Evolutionary conservation across 257 asterid species (phyloP).

Genomic region (Cordia subcordata): DNA sequence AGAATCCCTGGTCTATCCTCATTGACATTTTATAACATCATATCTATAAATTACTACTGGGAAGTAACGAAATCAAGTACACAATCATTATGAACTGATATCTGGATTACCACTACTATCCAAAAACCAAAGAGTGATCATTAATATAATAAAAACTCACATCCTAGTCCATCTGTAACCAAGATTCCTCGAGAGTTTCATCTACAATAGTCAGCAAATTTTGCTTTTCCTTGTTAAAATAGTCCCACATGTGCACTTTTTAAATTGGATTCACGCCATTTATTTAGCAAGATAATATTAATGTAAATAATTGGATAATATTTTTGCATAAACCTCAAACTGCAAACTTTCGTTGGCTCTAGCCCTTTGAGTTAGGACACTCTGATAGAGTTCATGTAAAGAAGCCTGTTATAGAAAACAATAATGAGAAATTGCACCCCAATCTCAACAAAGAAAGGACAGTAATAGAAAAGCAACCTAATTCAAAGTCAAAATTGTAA

Average conservation of each 20-base stretch:
- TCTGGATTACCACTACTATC: slow-evolving; percentile 5
- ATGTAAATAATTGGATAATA: slow-evolving; percentile 2
- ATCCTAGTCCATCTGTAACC: slow-evolving; percentile 85
- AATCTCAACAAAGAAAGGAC: too few species aligned
- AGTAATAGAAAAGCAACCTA: too few species aligned
- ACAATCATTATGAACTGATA: too few species aligned
- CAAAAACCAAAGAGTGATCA: slow-evolving; percentile 1
- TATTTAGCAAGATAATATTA: slow-evolving; percentile 1
- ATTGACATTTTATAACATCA: too few species aligned
- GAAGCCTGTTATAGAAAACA: slow-evolving; percentile 63
- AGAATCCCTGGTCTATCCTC: too few species aligned
- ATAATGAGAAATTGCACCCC: too few species aligned
- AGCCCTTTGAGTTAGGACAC: slow-evolving; percentile 65
- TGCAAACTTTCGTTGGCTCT: slow-evolving; percentile 56
- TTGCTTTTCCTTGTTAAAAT: slow-evolving; percentile 61
- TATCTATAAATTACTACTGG: too few species aligned
- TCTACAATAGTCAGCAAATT: slow-evolving; percentile 37
- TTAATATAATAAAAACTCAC: slow-evolving; percentile 38
- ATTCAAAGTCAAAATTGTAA: too few species aligned
- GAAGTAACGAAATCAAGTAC: too few species aligned
- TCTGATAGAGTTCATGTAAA: slow-evolving; percentile 49
- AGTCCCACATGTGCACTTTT: slow-evolving; percentile 83
- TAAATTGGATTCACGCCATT: background rate
- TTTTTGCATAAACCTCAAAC: slow-evolving; percentile 1
- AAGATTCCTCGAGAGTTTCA: slow-evolving; percentile 71